A percentile compares a stretch with the other conserved stretches of the same genome.
These are phyloP conservation scores for Neurospora sublineolata DNA, from an alignment of 495 filamentous ascomycete genomes.

Conservation along the genomic window DNA sequence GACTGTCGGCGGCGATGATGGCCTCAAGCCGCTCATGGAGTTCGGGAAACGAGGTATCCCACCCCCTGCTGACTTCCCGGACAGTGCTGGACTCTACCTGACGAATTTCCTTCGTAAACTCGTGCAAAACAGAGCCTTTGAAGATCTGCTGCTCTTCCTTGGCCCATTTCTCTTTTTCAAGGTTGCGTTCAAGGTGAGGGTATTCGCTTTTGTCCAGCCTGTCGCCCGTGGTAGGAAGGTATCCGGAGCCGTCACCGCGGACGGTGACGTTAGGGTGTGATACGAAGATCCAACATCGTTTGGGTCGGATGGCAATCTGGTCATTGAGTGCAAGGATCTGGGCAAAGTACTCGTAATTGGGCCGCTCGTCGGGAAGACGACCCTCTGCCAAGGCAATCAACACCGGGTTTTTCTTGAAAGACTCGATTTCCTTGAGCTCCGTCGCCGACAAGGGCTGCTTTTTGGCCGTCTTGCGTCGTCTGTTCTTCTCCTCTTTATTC, in stretches of 20 bases:
- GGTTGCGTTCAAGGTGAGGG: conserved; percentile 33
- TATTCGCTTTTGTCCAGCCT: conserved; percentile 29
- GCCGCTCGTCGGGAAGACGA: conserved; percentile 33
- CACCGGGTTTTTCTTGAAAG: conserved; percentile 42
- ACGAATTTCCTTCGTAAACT: conserved; percentile 32
- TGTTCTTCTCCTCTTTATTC: conserved; percentile 12
- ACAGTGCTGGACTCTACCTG: conserved; percentile 33
- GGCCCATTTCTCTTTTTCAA: conserved; percentile 28
- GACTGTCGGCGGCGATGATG: conserved; percentile 25
- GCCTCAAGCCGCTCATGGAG: conserved; percentile 29
- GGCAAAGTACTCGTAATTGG: conserved; percentile 40
- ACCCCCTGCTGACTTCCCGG: conserved; percentile 27
- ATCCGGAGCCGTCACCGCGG: conserved; percentile 21
- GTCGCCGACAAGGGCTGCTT: background rate
- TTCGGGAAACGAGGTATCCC: conserved; percentile 32
- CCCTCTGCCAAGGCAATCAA: conserved; percentile 39
- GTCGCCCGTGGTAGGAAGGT: conserved; percentile 21
- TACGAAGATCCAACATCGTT: conserved; percentile 35
- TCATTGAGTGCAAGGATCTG: conserved; percentile 31
- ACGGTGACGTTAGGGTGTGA: conserved; percentile 28
- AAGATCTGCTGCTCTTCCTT: conserved; percentile 22
- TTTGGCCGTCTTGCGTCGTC: background rate
- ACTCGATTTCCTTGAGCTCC: conserved; percentile 25
- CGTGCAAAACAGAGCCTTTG: conserved; percentile 31
- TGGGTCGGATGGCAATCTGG: conserved; percentile 29